Percentiles rank a stretch among this genome's conserved stretches.
These are phyloP conservation scores for Rosa rugosa DNA, from an alignment of 306 rosid species.

Conservation along the genomic window DNA sequence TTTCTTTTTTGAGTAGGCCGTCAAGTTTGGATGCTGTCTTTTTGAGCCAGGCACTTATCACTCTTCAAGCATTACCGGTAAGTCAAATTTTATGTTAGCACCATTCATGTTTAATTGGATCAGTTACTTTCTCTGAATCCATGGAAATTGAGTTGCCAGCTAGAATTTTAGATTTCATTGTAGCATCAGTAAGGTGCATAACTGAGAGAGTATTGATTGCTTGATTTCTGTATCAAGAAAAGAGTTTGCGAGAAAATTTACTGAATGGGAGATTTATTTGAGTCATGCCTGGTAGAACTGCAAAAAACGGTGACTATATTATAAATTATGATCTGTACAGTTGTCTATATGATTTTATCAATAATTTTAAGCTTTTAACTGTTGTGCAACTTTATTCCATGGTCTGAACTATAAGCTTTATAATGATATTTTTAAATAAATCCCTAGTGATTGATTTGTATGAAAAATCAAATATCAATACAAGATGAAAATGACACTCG, in stretches of 20 bases:
- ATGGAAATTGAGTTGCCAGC: background rate
- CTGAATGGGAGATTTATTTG: background rate
- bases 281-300: background rate
- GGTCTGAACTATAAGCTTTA: background rate
- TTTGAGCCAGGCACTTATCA: conserved; percentile 72
- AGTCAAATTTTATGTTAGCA: conserved; percentile 36
- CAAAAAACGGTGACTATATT: background rate
- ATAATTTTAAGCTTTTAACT: background rate
- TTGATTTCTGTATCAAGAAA: background rate
- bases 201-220: background rate
- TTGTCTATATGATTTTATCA: background rate
- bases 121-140: background rate
- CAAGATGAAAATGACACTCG: background rate
- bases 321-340: background rate
- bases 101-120: background rate
- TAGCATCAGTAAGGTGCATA: background rate
- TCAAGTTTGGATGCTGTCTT: conserved; percentile 93
- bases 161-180: background rate
- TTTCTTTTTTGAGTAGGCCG: conserved; percentile 58
- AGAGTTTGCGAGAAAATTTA: background rate
- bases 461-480: background rate
- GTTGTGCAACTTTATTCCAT: background rate
- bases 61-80: conserved; percentile 86
- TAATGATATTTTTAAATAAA: background rate
- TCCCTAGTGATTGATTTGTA: background rate